Percentiles rank a stretch among this genome's conserved stretches.
phyloP scores from a whole-genome alignment of 805 yeast genomes.

The Clavispora vitiphila region DNA sequence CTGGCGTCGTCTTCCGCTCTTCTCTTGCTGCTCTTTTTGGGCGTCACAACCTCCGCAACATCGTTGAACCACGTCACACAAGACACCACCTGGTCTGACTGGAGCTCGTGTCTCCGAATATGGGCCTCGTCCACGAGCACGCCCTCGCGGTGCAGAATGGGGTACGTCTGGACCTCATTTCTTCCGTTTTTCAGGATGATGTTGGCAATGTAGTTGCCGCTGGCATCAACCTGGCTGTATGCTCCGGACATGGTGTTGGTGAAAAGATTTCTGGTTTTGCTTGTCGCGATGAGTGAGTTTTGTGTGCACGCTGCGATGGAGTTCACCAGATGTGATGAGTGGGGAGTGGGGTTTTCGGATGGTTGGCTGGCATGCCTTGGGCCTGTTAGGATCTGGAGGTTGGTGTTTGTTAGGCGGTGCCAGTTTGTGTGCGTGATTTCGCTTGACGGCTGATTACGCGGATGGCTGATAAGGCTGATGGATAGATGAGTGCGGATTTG shows the following conservation, averaged over 20 bases:
- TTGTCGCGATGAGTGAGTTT: too few relatives aligned
- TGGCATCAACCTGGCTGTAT: constrained; percentile 21
- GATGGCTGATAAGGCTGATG: too few relatives aligned
- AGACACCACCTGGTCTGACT: constrained; percentile 32
- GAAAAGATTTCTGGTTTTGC: constrained; percentile 4
- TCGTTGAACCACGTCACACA: constrained; percentile 33
- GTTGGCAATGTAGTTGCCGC: constrained; percentile 31
- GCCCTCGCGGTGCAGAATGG: constrained; percentile 10
- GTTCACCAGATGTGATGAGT: too few relatives aligned
- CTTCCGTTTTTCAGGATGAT: constrained; percentile 40
- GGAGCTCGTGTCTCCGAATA: constrained; percentile 30
- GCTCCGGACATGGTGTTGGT: constrained; percentile 9
- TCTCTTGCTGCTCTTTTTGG: constrained; percentile 18
- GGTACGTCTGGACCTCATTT: constrained; percentile 43
- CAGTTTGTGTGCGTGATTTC: too few relatives aligned
- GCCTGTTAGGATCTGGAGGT: too few relatives aligned
- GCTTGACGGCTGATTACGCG: too few relatives aligned
- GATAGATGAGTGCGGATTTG: too few relatives aligned
- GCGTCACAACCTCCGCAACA: constrained; percentile 8
- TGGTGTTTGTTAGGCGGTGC: too few relatives aligned
- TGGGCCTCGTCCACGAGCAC: not conserved
- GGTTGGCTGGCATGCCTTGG: too few relatives aligned
- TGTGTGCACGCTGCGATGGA: constrained; percentile 1
- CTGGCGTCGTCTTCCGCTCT: constrained; percentile 2
- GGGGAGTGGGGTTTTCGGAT: too few relatives aligned